Conservation (phyloP, 805 yeast species). For the Dipodascopsis uninucleata region DNA sequence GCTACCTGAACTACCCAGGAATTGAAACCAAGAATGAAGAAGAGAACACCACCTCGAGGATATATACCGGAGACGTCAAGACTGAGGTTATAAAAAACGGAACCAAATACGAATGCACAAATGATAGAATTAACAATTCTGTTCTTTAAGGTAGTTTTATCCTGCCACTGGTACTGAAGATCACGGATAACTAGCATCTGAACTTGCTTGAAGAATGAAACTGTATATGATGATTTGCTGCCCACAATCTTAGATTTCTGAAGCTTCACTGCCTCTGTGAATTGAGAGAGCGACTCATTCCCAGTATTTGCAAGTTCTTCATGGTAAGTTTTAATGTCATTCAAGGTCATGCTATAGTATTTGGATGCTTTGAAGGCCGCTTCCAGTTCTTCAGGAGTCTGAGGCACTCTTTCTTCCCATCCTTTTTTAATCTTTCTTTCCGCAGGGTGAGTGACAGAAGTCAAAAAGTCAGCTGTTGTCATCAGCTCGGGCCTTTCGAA, state of each 20-base stretch:
- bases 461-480: conserved; percentile 58
- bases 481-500: conserved; percentile 52
- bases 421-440: conserved; percentile 47
- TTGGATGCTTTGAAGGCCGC: conserved; percentile 47
- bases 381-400: conserved; percentile 50
- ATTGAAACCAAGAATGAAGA: conserved; percentile 55
- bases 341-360: conserved; percentile 40
- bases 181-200: conserved; percentile 15
- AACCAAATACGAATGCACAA: conserved; percentile 54
- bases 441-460: conserved; percentile 50
- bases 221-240: conserved; percentile 24
- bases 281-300: too few species aligned
- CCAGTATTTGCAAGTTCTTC: too few species aligned
- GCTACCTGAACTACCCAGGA: conserved; percentile 61
- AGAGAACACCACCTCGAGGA: conserved; percentile 52
- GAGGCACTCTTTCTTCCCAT: conserved; percentile 47
- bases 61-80: conserved; percentile 48
- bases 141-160: conserved; percentile 17
- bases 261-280: too few species aligned
- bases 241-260: conserved; percentile 4
- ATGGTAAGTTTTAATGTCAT: conserved; percentile 41
- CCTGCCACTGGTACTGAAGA: conserved; percentile 26
- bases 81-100: conserved; percentile 48
- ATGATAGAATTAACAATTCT: conserved; percentile 36
- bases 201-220: conserved; percentile 24